These are phyloP conservation scores for Epichloe sp. DNA, from an alignment of 2,329 filamentous ascomycete genomes.

Conservation along the genomic window DNA sequence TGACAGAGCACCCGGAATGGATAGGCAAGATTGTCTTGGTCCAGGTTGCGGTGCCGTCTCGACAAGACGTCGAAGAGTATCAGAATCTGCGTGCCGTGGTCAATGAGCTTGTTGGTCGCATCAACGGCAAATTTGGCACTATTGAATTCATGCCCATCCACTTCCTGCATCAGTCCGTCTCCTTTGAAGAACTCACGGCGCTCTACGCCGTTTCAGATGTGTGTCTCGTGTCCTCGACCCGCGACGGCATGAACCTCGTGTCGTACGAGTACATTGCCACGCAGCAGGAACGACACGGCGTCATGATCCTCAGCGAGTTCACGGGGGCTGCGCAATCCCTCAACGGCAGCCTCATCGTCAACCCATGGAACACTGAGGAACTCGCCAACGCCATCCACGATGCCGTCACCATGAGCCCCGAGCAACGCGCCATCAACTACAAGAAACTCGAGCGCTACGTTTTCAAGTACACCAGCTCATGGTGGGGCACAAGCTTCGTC, in stretches of 20 bases:
- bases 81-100: conserved; percentile 91
- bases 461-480: conserved; percentile 93
- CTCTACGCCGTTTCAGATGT: conserved; percentile 87
- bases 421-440: conserved; percentile 77
- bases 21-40: conserved; percentile 94
- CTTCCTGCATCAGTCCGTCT: conserved; percentile 92
- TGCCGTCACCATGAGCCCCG: conserved; percentile 89
- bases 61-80: conserved; percentile 95
- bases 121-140: conserved; percentile 94
- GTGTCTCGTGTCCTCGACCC: conserved; percentile 86
- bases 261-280: conserved; percentile 97
- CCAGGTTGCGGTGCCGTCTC: conserved; percentile 86
- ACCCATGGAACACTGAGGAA: conserved; percentile 98
- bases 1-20: conserved; percentile 95
- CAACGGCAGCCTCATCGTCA: conserved; percentile 87
- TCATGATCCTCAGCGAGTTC: conserved; percentile 93
- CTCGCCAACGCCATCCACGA: conserved; percentile 87
- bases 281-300: conserved; percentile 79
- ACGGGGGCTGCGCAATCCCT: conserved; percentile 89
- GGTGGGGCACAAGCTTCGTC: conserved; percentile 93
- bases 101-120: conserved; percentile 90
- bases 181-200: conserved; percentile 87
- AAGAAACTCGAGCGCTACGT: conserved; percentile 89
- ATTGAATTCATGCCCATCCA: conserved; percentile 99
- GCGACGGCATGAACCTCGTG: conserved; percentile 97